Evolutionary conservation across 306 rosid genomes (phyloP).

Genomic region (Castanea crenata): DNA sequence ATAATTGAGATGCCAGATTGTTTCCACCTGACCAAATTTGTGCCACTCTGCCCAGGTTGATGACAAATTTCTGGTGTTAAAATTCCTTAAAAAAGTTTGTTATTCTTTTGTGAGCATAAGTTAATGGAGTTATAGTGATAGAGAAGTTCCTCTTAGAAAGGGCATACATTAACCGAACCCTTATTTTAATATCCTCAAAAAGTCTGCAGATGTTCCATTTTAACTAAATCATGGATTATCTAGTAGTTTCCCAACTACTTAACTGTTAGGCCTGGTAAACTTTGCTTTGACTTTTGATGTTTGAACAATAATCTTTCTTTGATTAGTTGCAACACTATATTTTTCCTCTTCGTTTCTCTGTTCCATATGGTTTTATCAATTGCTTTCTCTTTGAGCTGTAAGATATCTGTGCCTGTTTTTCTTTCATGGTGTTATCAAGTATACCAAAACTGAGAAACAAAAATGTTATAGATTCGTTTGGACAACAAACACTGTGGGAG

Average conservation of each 20-base stretch:
- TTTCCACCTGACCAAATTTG: neutral
- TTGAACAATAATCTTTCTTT: neutral
- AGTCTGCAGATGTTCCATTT: neutral
- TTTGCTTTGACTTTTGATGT: neutral
- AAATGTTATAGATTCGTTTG: neutral
- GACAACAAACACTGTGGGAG: neutral
- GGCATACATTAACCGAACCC: neutral
- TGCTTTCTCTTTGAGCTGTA: too few species aligned
- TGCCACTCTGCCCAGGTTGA: too few species aligned
- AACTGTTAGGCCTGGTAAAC: neutral
- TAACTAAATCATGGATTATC: neutral
- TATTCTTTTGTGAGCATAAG: neutral
- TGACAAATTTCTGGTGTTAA: too few species aligned
- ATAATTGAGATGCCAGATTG: neutral
- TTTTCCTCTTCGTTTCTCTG: neutral
- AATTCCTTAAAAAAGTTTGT: neutral
- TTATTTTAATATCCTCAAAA: constrained; percentile 1
- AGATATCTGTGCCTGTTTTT: neutral
- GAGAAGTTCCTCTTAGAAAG: too few species aligned
- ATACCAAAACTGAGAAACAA: neutral
- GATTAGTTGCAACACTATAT: neutral
- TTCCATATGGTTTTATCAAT: neutral
- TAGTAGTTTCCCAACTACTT: neutral
- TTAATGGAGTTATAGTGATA: neutral
- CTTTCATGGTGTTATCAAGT: neutral